Evolutionary conservation across 257 asterid species (phyloP).

Genomic region (Lithospermum erythrorhizon): DNA sequence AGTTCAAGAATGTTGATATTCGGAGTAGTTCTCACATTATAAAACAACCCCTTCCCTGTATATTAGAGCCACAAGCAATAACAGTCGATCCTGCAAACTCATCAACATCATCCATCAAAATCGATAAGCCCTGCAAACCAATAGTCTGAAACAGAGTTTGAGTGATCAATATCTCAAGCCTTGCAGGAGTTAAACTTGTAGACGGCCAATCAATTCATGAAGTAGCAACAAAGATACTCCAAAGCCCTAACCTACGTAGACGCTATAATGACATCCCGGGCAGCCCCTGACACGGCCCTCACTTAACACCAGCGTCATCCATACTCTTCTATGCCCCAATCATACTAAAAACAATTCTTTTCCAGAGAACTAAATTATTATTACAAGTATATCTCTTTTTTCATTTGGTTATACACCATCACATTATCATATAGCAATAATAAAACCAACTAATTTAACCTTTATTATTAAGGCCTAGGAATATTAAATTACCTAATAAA

Average conservation of each 20-base stretch:
- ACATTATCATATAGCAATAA: not conserved
- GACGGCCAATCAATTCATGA: constrained; percentile 80
- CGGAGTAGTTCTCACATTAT: constrained; percentile 73
- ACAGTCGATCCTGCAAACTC: constrained; percentile 81
- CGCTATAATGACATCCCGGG: constrained; percentile 75
- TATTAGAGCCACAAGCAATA: constrained; percentile 92
- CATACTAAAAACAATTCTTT: not conserved
- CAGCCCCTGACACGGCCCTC: too few species aligned
- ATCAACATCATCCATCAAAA: constrained; percentile 75
- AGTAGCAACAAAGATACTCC: too few species aligned
- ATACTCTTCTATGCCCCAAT: constrained; percentile 13
- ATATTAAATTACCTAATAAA: too few species aligned
- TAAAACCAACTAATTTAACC: too few species aligned
- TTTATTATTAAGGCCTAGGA: too few species aligned
- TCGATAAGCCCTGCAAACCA: constrained; percentile 50
- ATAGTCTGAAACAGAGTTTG: constrained; percentile 67
- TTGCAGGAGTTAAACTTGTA: constrained; percentile 43
- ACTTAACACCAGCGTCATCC: too few species aligned
- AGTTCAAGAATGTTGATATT: constrained; percentile 74
- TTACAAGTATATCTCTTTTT: not conserved
- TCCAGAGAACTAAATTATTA: not conserved
- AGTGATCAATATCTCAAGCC: constrained; percentile 72
- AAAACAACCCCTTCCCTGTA: constrained; percentile 68
- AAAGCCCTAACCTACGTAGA: too few species aligned
- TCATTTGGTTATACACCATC: not conserved